phyloP scores from a whole-genome alignment of 331 rosid genomes.

The Pyrus hybrid region DNA sequence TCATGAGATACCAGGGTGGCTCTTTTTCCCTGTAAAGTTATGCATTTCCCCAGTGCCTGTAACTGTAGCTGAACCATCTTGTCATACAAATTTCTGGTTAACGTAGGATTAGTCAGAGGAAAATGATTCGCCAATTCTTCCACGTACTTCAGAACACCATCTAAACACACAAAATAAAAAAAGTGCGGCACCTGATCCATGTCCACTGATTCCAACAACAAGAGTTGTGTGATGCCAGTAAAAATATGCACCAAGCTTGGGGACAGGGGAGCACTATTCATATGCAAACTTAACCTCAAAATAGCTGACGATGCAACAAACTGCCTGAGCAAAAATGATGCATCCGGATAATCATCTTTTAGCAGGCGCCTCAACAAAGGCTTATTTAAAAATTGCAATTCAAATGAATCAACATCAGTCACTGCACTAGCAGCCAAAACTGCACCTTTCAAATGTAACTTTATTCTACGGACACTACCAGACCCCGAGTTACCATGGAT shows the following conservation, averaged over 20 bases:
- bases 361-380: constrained; percentile 53
- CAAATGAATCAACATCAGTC: constrained; percentile 41
- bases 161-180: constrained; percentile 64
- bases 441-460: constrained; percentile 21
- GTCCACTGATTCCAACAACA: constrained; percentile 55
- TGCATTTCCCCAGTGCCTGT: constrained; percentile 71
- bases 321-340: constrained; percentile 60
- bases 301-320: constrained; percentile 61
- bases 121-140: constrained; percentile 64
- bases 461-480: constrained; percentile 20
- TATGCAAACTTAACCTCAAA: constrained; percentile 53
- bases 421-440: constrained; percentile 35
- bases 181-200: constrained; percentile 54
- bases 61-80: constrained; percentile 54
- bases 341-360: constrained; percentile 52
- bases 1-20: constrained; percentile 67
- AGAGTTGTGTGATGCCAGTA: constrained; percentile 47
- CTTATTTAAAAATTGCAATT: constrained; percentile 37
- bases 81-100: constrained; percentile 43
- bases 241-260: constrained; percentile 41
- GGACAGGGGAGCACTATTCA: constrained; percentile 29
- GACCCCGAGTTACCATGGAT: constrained; percentile 14
- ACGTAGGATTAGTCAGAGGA: constrained; percentile 49
- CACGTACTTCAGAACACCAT: constrained; percentile 67
- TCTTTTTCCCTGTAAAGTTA: constrained; percentile 68